These are phyloP conservation scores for Thymus quinquecostatus DNA, from an alignment of 257 asterid genomes.

Conservation along the genomic window DNA sequence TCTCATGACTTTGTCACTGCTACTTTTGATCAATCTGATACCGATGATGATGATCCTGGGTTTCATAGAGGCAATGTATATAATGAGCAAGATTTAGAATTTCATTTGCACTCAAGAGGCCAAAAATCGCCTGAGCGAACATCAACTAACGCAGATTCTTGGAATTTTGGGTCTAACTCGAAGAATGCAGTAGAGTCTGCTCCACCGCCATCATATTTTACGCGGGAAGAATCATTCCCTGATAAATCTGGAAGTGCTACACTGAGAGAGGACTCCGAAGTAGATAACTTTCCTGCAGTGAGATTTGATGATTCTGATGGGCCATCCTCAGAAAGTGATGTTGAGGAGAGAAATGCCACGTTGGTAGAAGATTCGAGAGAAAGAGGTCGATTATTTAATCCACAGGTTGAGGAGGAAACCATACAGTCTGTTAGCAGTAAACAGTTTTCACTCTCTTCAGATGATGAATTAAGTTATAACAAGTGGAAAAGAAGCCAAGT, in stretches of 20 bases:
- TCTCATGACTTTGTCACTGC: conserved; percentile 49
- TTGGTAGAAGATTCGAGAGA: conserved; percentile 34
- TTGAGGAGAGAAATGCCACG: conserved; percentile 40
- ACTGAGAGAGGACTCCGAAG: conserved; percentile 39
- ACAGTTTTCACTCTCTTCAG: conserved; percentile 37
- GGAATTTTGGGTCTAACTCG: conserved; percentile 41
- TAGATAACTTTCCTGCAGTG: conserved; percentile 43
- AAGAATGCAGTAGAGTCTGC: conserved; percentile 42
- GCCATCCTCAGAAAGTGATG: conserved; percentile 63
- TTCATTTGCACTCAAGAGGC: conserved; percentile 45
- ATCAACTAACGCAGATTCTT: conserved; percentile 36
- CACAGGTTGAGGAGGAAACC: conserved; percentile 33
- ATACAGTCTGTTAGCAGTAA: conserved; percentile 30
- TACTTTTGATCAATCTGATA: conserved; percentile 63
- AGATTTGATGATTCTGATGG: conserved; percentile 75
- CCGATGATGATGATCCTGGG: conserved; percentile 54
- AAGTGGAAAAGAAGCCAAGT: conserved; percentile 28
- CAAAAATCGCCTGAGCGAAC: conserved; percentile 43
- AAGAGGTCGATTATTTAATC: conserved; percentile 30
- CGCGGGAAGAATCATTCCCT: conserved; percentile 41
- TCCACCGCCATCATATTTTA: conserved; percentile 38
- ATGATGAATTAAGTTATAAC: conserved; percentile 39
- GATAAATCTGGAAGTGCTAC: conserved; percentile 46
- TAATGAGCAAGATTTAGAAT: conserved; percentile 56
- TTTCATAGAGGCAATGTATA: conserved; percentile 44